A percentile compares a stretch with the other conserved stretches of the same genome.
These are phyloP conservation scores for Leucocoprinus leucothites DNA, from an alignment of 768 basidiomycete species.

Conservation along the genomic window DNA sequence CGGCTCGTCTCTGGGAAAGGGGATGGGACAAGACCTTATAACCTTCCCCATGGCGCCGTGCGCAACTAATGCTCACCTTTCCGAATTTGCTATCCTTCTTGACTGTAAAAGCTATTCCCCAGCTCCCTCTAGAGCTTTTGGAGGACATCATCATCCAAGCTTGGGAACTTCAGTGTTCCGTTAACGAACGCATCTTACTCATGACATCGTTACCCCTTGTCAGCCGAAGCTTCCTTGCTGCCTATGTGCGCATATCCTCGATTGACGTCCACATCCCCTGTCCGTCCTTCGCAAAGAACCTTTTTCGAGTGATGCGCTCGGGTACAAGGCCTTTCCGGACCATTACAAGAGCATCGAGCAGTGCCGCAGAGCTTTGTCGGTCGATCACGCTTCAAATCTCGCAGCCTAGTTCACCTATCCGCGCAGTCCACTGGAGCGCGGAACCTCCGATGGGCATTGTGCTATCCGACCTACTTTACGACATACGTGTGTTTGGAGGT, in stretches of 20 bases:
- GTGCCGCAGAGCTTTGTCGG: constrained; percentile 2
- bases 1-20: neutral
- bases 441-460: constrained; percentile 16
- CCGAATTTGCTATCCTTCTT: neutral
- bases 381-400: constrained; percentile 12
- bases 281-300: constrained; percentile 20
- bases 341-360: neutral
- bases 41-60: neutral
- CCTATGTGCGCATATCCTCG: constrained; percentile 27
- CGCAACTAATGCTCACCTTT: neutral
- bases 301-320: constrained; percentile 10
- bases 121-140: constrained; percentile 8
- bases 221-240: constrained; percentile 23
- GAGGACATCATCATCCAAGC: constrained; percentile 24
- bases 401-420: neutral
- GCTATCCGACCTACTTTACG: constrained; percentile 20
- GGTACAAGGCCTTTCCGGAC: constrained; percentile 11
- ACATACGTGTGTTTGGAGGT: constrained; percentile 14
- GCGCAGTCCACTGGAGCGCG: neutral
- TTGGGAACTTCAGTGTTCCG: constrained; percentile 27
- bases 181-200: constrained; percentile 25
- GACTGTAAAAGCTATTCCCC: neutral
- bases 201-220: constrained; percentile 28
- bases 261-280: constrained; percentile 30
- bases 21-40: neutral